phyloP scores from a whole-genome alignment of 2,329 filamentous ascomycete species.

The Chalaropsis ovoidea region DNA sequence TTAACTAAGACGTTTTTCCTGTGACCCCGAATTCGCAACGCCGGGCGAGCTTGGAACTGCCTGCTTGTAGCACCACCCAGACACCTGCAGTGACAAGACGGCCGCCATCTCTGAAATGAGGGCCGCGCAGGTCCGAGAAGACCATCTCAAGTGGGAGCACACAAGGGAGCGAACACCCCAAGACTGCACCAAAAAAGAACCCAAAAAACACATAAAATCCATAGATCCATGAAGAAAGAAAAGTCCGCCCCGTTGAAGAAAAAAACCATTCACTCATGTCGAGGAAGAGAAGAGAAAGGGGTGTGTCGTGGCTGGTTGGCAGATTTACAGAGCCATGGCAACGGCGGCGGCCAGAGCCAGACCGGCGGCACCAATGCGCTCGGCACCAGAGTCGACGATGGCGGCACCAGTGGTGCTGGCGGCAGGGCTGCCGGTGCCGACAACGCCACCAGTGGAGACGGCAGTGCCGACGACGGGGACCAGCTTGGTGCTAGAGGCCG shows the following conservation, averaged over 20 bases:
- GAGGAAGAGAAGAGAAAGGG: background rate
- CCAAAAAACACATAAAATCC: background rate
- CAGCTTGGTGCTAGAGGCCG: background rate
- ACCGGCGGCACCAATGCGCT: conserved; percentile 30
- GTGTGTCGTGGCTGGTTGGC: background rate
- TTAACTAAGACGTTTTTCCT: conserved; percentile 12
- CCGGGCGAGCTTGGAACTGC: background rate
- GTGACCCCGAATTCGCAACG: conserved; percentile 12
- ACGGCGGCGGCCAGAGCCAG: conserved; percentile 30
- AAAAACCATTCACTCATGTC: background rate
- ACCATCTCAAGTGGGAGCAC: background rate
- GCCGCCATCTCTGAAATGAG: background rate
- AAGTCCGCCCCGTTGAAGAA: conserved; percentile 9
- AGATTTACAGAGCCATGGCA: conserved; percentile 31
- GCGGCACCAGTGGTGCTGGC: conserved; percentile 28
- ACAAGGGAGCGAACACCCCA: background rate
- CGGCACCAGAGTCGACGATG: conserved; percentile 25
- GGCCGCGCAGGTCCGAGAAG: background rate
- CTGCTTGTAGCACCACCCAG: background rate
- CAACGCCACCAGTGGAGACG: background rate
- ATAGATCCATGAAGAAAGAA: conserved; percentile 4
- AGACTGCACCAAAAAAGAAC: background rate
- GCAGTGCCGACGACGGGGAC: conserved; percentile 10
- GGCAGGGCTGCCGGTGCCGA: conserved; percentile 18
- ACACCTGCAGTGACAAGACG: background rate